Conservation (phyloP, 176 grass and related monocot species). For the Triticum dicoccoides region DNA sequence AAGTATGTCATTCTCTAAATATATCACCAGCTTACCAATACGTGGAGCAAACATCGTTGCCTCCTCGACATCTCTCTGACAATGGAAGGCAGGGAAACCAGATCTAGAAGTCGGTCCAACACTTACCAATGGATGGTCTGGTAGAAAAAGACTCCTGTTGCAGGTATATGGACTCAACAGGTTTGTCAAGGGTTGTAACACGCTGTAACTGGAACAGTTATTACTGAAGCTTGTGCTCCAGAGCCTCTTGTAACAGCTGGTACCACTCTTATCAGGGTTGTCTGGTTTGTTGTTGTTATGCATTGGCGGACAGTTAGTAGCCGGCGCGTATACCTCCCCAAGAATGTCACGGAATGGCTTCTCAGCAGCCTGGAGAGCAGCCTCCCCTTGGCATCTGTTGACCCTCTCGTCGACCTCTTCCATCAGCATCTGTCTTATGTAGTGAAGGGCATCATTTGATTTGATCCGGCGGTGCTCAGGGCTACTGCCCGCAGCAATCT, state of each 20-base stretch:
- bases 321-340: constrained; percentile 9
- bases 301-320: background rate
- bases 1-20: constrained; percentile 16
- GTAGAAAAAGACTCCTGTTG: background rate
- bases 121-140: background rate
- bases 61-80: constrained; percentile 40
- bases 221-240: background rate
- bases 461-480: constrained; percentile 12
- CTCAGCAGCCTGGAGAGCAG: constrained; percentile 34
- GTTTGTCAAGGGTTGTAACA: background rate
- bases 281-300: background rate
- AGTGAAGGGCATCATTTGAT: constrained; percentile 27
- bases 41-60: constrained; percentile 46
- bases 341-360: constrained; percentile 48
- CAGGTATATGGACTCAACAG: background rate
- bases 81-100: background rate
- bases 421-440: constrained; percentile 45
- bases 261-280: background rate
- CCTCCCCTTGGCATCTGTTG: constrained; percentile 4
- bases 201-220: background rate
- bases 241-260: background rate
- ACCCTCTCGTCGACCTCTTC: constrained; percentile 33
- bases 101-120: background rate
- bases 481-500: background rate
- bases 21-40: constrained; percentile 30